These are phyloP conservation scores for Penicillium egyptiacum DNA, from an alignment of 495 filamentous ascomycete species.

Conservation along the genomic window DNA sequence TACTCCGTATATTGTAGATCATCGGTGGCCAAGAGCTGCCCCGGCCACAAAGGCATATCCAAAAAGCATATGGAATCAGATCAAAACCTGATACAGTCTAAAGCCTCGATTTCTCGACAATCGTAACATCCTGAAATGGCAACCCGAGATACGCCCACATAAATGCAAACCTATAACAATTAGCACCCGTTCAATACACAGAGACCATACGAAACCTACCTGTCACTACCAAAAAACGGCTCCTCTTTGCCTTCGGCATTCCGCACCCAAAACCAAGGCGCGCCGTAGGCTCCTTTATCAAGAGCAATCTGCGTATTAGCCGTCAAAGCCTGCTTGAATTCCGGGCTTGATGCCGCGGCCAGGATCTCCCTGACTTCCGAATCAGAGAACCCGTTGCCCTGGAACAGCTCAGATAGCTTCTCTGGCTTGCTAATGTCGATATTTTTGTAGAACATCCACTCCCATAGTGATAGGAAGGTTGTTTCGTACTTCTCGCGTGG, in stretches of 20 bases:
- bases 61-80: too few relatives aligned
- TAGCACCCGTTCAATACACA: slow-evolving; percentile 9
- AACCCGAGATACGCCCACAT: slow-evolving; percentile 44
- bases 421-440: slow-evolving; percentile 51
- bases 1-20: too few relatives aligned
- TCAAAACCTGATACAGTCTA: not conserved
- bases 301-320: slow-evolving; percentile 58
- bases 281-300: slow-evolving; percentile 67
- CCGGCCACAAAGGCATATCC: too few relatives aligned
- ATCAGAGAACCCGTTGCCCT: slow-evolving; percentile 35
- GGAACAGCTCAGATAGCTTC: slow-evolving; percentile 34
- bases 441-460: slow-evolving; percentile 47
- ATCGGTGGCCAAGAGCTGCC: too few relatives aligned
- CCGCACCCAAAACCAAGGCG: slow-evolving; percentile 74
- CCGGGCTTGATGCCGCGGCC: slow-evolving; percentile 39
- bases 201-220: slow-evolving; percentile 41
- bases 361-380: slow-evolving; percentile 54
- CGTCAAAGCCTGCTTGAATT: slow-evolving; percentile 60
- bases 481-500: slow-evolving; percentile 41
- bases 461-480: slow-evolving; percentile 47
- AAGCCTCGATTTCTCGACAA: slow-evolving; percentile 25
- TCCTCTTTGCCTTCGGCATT: slow-evolving; percentile 57
- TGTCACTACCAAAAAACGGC: slow-evolving; percentile 78
- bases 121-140: slow-evolving; percentile 37
- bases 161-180: slow-evolving; percentile 32